Evolutionary conservation across 345 rosid genomes (phyloP).

Genomic region (Barbarea vulgaris): DNA sequence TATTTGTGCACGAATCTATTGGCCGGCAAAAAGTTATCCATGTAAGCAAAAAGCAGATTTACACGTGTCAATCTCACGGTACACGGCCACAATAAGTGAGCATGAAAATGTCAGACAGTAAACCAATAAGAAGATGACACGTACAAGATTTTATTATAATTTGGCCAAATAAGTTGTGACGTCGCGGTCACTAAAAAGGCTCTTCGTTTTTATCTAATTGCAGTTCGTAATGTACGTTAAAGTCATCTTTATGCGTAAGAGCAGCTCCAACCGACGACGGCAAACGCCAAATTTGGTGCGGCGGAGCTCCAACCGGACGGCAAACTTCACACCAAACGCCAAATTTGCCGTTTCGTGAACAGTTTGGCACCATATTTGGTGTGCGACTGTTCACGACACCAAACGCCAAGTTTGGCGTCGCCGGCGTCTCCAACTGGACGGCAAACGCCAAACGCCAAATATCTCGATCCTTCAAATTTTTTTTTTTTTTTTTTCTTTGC

Average conservation of each 20-base stretch:
- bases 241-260: conserved; percentile 14
- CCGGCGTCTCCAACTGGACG: no score
- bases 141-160: not conserved
- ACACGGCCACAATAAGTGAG: conserved; percentile 25
- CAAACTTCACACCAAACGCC: no score
- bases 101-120: not conserved
- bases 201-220: conserved; percentile 1
- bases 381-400: no score
- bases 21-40: conserved; percentile 25
- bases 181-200: conserved; percentile 22
- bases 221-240: conserved; percentile 6
- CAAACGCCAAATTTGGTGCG: no score
- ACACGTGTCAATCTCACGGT: conserved; percentile 1
- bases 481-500: no score
- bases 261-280: no score
- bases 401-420: no score
- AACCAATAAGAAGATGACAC: conserved; percentile 14
- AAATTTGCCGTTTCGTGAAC: no score
- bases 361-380: no score
- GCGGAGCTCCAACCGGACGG: no score
- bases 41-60: not conserved
- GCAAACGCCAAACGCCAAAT: no score
- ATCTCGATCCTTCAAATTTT: no score
- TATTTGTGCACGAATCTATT: conserved; percentile 4
- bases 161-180: conserved; percentile 10